Conservation (phyloP, 2,329 filamentous ascomycete species). For the Epichloe gansuensis region DNA sequence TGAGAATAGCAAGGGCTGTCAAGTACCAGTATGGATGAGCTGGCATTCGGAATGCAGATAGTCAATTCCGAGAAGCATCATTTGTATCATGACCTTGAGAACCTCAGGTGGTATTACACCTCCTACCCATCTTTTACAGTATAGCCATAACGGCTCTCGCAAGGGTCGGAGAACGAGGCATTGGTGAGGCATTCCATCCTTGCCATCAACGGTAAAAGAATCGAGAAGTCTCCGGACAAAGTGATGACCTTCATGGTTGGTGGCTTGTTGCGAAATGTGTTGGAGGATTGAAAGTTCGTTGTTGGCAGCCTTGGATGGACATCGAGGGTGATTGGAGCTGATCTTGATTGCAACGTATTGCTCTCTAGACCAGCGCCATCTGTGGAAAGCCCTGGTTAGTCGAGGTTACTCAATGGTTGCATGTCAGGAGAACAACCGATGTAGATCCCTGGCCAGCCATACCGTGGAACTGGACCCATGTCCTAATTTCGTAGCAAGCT, state of each 20-base stretch:
- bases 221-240: conserved; percentile 11
- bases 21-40: conserved; percentile 12
- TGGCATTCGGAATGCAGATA: conserved; percentile 14
- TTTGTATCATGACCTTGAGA: conserved; percentile 12
- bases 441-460: conserved; percentile 13
- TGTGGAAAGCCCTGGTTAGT: not conserved
- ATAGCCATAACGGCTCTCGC: conserved; percentile 15
- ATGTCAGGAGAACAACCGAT: conserved; percentile 5
- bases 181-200: conserved; percentile 4
- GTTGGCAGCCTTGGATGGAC: not conserved
- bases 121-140: conserved; percentile 10
- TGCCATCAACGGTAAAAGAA: conserved; percentile 7
- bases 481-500: conserved; percentile 12
- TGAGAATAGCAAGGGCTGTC: not conserved
- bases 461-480: conserved; percentile 13
- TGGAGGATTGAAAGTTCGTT: conserved; percentile 7
- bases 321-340: conserved; percentile 3
- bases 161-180: conserved; percentile 5
- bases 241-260: conserved; percentile 9
- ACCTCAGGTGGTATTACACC: conserved; percentile 10
- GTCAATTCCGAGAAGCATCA: conserved; percentile 12
- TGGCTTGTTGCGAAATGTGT: conserved; percentile 7
- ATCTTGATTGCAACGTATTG: conserved; percentile 14
- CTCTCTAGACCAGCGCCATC: conserved; percentile 13
- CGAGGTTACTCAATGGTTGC: not conserved